phyloP scores from a whole-genome alignment of 1,139 yeast genomes.

The Blastobotrys persicus region DNA sequence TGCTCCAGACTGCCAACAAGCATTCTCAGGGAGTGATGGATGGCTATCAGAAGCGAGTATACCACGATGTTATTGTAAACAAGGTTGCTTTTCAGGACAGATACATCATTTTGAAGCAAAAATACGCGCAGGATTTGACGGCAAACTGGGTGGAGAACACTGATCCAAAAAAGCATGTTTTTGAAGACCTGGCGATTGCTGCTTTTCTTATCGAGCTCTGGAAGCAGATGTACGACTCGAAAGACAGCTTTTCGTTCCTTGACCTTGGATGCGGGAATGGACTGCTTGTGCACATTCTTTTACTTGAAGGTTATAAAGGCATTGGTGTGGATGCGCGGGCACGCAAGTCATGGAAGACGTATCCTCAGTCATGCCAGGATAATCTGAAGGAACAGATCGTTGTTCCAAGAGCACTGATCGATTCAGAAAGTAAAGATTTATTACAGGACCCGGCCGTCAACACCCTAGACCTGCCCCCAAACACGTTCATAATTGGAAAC shows the following conservation, averaged over 20 bases:
- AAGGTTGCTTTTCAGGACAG: constrained; percentile 80
- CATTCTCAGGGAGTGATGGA: constrained; percentile 80
- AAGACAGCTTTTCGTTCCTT: constrained; percentile 61
- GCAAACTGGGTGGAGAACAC: constrained; percentile 89
- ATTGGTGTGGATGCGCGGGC: constrained; percentile 87
- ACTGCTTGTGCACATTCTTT: constrained; percentile 68
- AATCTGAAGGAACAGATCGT: constrained; percentile 71
- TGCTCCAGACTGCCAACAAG: constrained; percentile 74
- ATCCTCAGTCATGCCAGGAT: constrained; percentile 59
- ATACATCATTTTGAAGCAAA: constrained; percentile 76
- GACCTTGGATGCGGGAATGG: constrained; percentile 98
- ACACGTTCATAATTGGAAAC: constrained; percentile 86
- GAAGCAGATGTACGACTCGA: constrained; percentile 54
- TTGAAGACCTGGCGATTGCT: constrained; percentile 94
- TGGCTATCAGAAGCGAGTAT: constrained; percentile 85
- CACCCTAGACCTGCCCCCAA: constrained; percentile 46
- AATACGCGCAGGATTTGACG: constrained; percentile 73
- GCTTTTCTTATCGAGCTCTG: constrained; percentile 91
- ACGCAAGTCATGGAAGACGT: constrained; percentile 81
- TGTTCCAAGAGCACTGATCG: constrained; percentile 66
- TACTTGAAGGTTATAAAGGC: constrained; percentile 78
- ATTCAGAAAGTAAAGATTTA: constrained; percentile 56
- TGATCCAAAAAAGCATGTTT: constrained; percentile 93
- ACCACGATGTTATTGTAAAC: constrained; percentile 83
- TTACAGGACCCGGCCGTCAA: constrained; percentile 60